phyloP scores from a whole-genome alignment of 2,329 filamentous ascomycete genomes.

The Pseudopithomyces maydicus region DNA sequence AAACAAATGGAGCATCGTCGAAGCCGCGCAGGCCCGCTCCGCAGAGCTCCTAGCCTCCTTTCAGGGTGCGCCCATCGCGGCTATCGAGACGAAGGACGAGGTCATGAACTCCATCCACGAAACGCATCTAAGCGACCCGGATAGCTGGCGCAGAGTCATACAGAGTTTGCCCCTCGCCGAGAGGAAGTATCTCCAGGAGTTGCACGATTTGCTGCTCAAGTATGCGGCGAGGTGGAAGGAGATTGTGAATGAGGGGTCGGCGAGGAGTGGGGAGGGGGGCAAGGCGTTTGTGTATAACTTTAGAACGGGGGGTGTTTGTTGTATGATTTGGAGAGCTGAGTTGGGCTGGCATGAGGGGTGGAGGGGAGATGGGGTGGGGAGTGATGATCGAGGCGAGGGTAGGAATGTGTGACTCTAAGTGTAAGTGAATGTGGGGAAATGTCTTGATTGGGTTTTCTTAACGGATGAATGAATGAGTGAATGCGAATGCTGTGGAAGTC shows the following conservation, averaged over 20 bases:
- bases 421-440: no score
- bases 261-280: constrained; percentile 56
- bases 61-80: constrained; percentile 78
- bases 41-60: constrained; percentile 72
- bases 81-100: constrained; percentile 85
- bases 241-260: constrained; percentile 29
- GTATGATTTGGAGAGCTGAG: constrained; percentile 70
- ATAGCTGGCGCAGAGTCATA: constrained; percentile 82
- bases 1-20: constrained; percentile 84
- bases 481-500: no score
- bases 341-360: constrained; percentile 14
- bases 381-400: background rate
- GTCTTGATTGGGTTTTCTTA: no score
- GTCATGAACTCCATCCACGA: constrained; percentile 76
- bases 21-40: constrained; percentile 67
- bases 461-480: no score
- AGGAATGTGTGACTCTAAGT: no score
- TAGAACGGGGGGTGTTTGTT: constrained; percentile 82
- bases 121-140: constrained; percentile 77
- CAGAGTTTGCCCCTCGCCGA: constrained; percentile 78
- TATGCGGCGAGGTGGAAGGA: constrained; percentile 66
- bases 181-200: constrained; percentile 79
- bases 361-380: background rate
- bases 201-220: constrained; percentile 74
- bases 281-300: constrained; percentile 94